Evolutionary conservation across 192 early-diverging fungal species (phyloP).

Genomic region (Mortierella claussenii): DNA sequence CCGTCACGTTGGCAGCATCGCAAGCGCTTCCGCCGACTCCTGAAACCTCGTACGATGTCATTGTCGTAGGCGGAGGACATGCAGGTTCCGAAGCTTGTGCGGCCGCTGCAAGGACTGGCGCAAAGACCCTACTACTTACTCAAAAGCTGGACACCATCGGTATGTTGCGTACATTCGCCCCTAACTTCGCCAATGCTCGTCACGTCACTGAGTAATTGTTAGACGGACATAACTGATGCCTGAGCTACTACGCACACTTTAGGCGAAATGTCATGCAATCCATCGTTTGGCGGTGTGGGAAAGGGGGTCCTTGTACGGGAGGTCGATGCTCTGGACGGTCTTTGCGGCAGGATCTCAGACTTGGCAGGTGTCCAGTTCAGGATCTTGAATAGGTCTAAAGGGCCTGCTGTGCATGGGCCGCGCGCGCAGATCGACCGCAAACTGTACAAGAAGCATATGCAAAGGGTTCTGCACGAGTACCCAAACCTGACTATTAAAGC

Average conservation of each 20-base stretch:
- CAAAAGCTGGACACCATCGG: conserved; percentile 81
- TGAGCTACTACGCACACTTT: too few relatives aligned
- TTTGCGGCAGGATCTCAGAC: conserved; percentile 84
- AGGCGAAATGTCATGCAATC: conserved; percentile 91
- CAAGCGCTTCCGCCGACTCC: conserved; percentile 39
- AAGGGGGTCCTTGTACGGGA: conserved; percentile 85
- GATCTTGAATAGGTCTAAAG: conserved; percentile 82
- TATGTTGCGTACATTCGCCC: conserved; percentile 10
- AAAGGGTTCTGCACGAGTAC: conserved; percentile 67
- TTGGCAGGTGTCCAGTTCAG: conserved; percentile 85
- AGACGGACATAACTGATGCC: too few relatives aligned
- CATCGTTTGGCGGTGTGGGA: conserved; percentile 86
- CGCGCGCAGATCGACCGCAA: conserved; percentile 85
- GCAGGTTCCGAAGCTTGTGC: conserved; percentile 86
- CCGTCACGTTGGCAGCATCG: conserved; percentile 46
- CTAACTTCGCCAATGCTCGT: too few relatives aligned
- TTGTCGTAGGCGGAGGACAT: conserved; percentile 88
- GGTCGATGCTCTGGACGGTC: conserved; percentile 84
- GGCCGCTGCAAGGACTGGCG: conserved; percentile 79
- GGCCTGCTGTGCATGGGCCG: conserved; percentile 85
- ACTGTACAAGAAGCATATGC: conserved; percentile 81
- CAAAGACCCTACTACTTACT: conserved; percentile 77
- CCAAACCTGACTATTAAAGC: conserved; percentile 74
- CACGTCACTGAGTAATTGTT: too few relatives aligned
- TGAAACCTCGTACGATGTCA: conserved; percentile 68